These are phyloP conservation scores for Monosporozyma aerobia DNA, from an alignment of 805 yeast species.

Conservation along the genomic window DNA sequence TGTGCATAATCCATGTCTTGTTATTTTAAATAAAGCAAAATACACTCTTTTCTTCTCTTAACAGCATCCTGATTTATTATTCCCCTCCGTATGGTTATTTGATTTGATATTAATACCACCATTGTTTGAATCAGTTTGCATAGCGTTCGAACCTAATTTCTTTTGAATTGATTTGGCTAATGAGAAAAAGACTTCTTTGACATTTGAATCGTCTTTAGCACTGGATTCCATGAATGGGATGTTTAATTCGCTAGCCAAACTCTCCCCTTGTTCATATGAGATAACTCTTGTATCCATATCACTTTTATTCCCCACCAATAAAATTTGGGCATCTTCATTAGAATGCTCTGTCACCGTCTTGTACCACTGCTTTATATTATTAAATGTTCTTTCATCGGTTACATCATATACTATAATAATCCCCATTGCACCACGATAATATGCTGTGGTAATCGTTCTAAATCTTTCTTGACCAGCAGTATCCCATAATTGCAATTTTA, in stretches of 20 bases:
- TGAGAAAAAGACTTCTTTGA: constrained; percentile 83
- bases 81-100: not conserved
- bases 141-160: constrained; percentile 41
- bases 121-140: constrained; percentile 40
- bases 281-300: constrained; percentile 87
- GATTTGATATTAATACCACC: constrained; percentile 42
- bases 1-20: no score
- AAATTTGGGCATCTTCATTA: constrained; percentile 87
- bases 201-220: constrained; percentile 89
- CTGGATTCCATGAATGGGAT: constrained; percentile 92
- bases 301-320: constrained; percentile 91
- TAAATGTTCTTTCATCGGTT: constrained; percentile 83
- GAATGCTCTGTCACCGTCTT: constrained; percentile 97
- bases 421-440: constrained; percentile 86
- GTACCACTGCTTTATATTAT: constrained; percentile 89
- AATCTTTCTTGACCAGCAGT: constrained; percentile 95
- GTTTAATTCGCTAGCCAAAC: constrained; percentile 74
- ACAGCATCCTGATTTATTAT: not conserved
- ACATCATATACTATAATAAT: constrained; percentile 78
- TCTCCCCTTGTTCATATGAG: constrained; percentile 81
- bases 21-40: no score
- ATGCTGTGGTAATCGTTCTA: constrained; percentile 89
- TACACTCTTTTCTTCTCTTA: not conserved
- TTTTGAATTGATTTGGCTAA: constrained; percentile 82
- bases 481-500: constrained; percentile 94